These are phyloP conservation scores for Ophiocordyceps camponoti-leonardi DNA, from an alignment of 2,329 filamentous ascomycete species.

Conservation along the genomic window DNA sequence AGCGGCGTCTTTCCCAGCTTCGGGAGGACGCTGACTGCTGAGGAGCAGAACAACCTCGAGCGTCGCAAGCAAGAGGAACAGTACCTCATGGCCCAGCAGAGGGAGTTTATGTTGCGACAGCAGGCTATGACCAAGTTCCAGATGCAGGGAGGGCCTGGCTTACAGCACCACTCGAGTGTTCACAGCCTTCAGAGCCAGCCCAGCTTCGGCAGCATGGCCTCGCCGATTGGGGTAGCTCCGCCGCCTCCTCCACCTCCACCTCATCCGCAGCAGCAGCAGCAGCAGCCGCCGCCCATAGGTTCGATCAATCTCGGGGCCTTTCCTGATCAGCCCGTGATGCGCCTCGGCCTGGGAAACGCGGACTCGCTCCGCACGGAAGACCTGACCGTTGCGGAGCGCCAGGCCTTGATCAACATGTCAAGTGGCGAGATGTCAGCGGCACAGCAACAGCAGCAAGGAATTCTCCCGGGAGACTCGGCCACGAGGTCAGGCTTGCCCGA, in stretches of 20 bases:
- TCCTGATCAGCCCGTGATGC: constrained; percentile 36
- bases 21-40: constrained; percentile 85
- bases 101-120: constrained; percentile 79
- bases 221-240: constrained; percentile 47
- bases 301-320: constrained; percentile 49
- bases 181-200: constrained; percentile 95
- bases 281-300: constrained; percentile 13
- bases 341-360: constrained; percentile 15
- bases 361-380: constrained; percentile 56
- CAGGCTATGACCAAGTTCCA: constrained; percentile 62
- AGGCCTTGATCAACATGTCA: constrained; percentile 27
- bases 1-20: constrained; percentile 91
- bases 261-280: constrained; percentile 14
- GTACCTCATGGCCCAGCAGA: constrained; percentile 88
- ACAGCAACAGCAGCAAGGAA: constrained; percentile 9
- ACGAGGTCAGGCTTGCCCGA: constrained; percentile 30
- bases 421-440: constrained; percentile 1
- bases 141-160: constrained; percentile 26
- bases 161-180: constrained; percentile 88
- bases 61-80: constrained; percentile 96
- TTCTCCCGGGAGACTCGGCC: constrained; percentile 18
- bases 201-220: constrained; percentile 86
- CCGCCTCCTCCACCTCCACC: constrained; percentile 13
- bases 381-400: constrained; percentile 38
- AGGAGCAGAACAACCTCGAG: constrained; percentile 95